Evolutionary conservation across 208 protist genomes (phyloP).

Genomic region (Polymyxa betae): DNA sequence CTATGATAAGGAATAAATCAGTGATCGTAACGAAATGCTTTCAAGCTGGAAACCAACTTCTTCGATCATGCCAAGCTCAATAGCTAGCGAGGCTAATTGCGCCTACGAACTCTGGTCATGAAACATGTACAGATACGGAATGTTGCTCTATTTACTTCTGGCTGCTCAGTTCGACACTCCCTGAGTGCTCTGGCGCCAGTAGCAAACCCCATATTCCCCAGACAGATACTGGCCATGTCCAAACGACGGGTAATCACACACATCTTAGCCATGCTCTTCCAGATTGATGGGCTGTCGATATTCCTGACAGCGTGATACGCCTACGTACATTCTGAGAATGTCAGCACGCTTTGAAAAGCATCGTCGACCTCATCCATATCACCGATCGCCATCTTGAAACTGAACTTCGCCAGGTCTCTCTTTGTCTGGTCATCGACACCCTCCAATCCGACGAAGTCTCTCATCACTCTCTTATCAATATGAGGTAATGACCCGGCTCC

Average conservation of each 20-base stretch:
- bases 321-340: neutral
- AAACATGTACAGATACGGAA: neutral
- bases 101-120: constrained; percentile 82
- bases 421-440: constrained; percentile 74
- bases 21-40: constrained; percentile 62
- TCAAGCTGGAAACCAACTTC: constrained; percentile 80
- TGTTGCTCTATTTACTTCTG: neutral
- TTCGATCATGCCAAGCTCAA: constrained; percentile 87
- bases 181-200: constrained; percentile 69
- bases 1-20: constrained; percentile 62
- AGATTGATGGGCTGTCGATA: constrained; percentile 86
- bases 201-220: constrained; percentile 89
- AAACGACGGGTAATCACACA: constrained; percentile 69
- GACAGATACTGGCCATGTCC: constrained; percentile 78
- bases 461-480: constrained; percentile 58
- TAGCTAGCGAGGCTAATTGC: constrained; percentile 88
- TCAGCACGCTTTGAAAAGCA: constrained; percentile 51
- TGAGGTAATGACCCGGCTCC: neutral
- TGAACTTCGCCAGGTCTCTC: constrained; percentile 90
- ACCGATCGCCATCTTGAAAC: constrained; percentile 90
- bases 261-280: constrained; percentile 87
- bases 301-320: constrained; percentile 85
- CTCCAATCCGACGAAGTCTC: constrained; percentile 72
- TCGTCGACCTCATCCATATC: constrained; percentile 95
- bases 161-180: neutral